Evolutionary conservation across 2,329 filamentous ascomycete species (phyloP), one percentile per base, ranked within the genome.

Genomic region (Trichoderma endophyticum): DNA sequence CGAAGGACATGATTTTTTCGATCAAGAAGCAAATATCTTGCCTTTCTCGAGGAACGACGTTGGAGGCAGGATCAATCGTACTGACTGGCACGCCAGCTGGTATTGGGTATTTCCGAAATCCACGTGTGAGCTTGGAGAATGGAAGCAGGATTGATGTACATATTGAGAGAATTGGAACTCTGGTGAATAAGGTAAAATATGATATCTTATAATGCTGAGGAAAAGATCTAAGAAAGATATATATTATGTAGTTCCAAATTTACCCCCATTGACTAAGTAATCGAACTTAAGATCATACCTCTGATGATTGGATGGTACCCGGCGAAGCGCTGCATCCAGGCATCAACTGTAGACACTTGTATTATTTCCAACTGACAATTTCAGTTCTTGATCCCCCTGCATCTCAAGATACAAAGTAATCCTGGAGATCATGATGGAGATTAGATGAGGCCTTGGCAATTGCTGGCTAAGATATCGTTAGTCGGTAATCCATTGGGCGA

Each of bases 1-100:
- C 81, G 0, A 78, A 81, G 5, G 80, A 86, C 64, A 76, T 88
- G 64, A 84, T 87, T 68, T 85, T 84, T 75, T 78, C 77, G 12
- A 78, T 85, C 9, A 77, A 80, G 1, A 78, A 76, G 4, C 74
- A 86, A 7, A 78, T 86, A 21, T 78, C 78, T 43, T 82, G 82
- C 4, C 75, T 84, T 12, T 83, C 80, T 9, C 79, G 77, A 68
- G 84, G 81, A 1, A 79, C 80, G 60, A 87, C 85, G 1, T 71
- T 87, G 1, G 79, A 83, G 60, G 76, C 79, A 1, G 85, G 85
- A 1, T 83, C 85, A 62, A 79, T 86, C 0, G 77, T 87, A 51
- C 83, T 84, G 18, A 84, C 82, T 1, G 82, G 83, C 6, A 85
- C 84, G 63, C 77, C 78, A 3, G 77, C 79, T 6, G 83, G 83